Evolutionary conservation across 176 grass and related monocot genomes (phyloP).

Genomic region (Hordeum vulgare): MorexV3_pseudomolecules_assembly NC_058524.1:129393912-129394411

Average conservation of each 20-base stretch:
- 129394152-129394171: background rate
- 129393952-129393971: background rate
- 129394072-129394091: background rate
- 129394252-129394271: background rate
- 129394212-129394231: no score
- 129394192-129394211: background rate
- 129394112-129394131: background rate
- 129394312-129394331: background rate
- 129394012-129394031: background rate
- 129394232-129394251: background rate
- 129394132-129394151: background rate
- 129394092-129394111: background rate
- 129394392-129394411: background rate
- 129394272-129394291: background rate
- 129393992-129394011: background rate
- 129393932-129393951: background rate
- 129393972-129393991: background rate
- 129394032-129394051: background rate
- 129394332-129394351: background rate
- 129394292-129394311: background rate
- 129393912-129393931: background rate
- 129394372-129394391: background rate
- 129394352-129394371: background rate
- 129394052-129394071: background rate
- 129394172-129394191: background rate